Evolutionary conservation across 768 basidiomycete genomes (phyloP).

Genomic region (Tylopilus balloui): DNA sequence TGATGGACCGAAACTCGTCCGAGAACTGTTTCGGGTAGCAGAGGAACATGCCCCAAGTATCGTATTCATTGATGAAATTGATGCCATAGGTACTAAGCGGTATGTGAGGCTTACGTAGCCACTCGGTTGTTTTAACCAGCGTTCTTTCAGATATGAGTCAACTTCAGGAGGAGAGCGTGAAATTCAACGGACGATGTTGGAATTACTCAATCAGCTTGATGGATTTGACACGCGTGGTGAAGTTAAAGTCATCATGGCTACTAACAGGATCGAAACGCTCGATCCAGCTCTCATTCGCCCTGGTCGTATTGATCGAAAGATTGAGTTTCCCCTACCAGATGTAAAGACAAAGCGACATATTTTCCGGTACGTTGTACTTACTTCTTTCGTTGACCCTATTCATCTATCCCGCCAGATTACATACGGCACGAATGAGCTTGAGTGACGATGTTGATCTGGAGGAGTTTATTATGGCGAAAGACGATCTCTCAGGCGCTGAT

Average conservation of each 20-base stretch:
- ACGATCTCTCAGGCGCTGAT: constrained; percentile 94
- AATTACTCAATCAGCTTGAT: constrained; percentile 95
- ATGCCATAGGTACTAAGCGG: constrained; percentile 98
- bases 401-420: constrained; percentile 48
- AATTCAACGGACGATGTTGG: constrained; percentile 99
- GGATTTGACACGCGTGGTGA: constrained; percentile 99
- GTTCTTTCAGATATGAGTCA: constrained; percentile 77
- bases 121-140: constrained; percentile 3
- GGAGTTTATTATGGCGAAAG: constrained; percentile 93
- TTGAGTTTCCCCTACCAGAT: constrained; percentile 96
- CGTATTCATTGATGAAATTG: constrained; percentile 99
- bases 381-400: not conserved
- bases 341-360: constrained; percentile 99
- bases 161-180: constrained; percentile 98
- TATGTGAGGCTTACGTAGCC: constrained; percentile 32
- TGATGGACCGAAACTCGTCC: constrained; percentile 96
- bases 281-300: constrained; percentile 98
- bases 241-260: constrained; percentile 99
- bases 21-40: constrained; percentile 94
- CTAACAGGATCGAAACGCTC: constrained; percentile 94
- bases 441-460: constrained; percentile 87
- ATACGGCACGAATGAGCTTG: constrained; percentile 94
- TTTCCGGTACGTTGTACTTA: constrained; percentile 59
- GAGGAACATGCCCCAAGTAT: constrained; percentile 98
- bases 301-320: constrained; percentile 97